phyloP scores from a whole-genome alignment of 2,329 filamentous ascomycete species.

The Colletotrichum kahawae region DNA sequence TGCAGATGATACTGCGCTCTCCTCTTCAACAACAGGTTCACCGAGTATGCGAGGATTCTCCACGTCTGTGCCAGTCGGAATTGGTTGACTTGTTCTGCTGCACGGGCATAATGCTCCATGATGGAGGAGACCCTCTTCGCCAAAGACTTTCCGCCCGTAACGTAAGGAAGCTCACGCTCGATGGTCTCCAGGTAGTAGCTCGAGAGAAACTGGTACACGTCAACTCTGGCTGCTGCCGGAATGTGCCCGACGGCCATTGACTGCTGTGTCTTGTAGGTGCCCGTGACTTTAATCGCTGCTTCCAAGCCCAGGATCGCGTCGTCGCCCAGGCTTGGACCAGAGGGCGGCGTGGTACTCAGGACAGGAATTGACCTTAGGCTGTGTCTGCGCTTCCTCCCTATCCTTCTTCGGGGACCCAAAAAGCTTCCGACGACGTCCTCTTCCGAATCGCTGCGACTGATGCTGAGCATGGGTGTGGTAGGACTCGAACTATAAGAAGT shows the following conservation, averaged over 20 bases:
- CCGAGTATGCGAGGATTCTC: slow-evolving; percentile 63
- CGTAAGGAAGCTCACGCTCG: slow-evolving; percentile 50
- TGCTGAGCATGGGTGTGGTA: slow-evolving; percentile 54
- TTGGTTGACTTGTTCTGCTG: slow-evolving; percentile 60
- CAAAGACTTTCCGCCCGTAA: slow-evolving; percentile 40
- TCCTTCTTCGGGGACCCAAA: slow-evolving; percentile 51
- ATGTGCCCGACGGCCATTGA: slow-evolving; percentile 66
- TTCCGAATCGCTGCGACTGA: slow-evolving; percentile 68
- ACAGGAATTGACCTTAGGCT: slow-evolving; percentile 33
- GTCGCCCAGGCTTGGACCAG: slow-evolving; percentile 42
- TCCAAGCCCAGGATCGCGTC: slow-evolving; percentile 58
- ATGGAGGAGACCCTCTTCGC: slow-evolving; percentile 54
- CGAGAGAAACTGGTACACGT: slow-evolving; percentile 61
- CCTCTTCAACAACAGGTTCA: slow-evolving; percentile 56
- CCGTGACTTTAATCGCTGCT: slow-evolving; percentile 62
- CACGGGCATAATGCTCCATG: slow-evolving; percentile 60
- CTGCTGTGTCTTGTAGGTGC: slow-evolving; percentile 63
- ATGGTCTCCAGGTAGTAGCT: slow-evolving; percentile 61
- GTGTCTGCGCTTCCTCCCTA: slow-evolving; percentile 44
- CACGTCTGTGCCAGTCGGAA: slow-evolving; percentile 69
- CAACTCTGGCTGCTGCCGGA: slow-evolving; percentile 55
- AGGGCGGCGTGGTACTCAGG: slow-evolving; percentile 62
- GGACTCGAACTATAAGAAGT: slow-evolving; percentile 55
- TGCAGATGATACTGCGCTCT: slow-evolving; percentile 64
- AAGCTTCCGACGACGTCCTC: slow-evolving; percentile 68